These are phyloP conservation scores for Cichorium intybus DNA, from an alignment of 140 eudicot species.

Conservation along the genomic window DNA sequence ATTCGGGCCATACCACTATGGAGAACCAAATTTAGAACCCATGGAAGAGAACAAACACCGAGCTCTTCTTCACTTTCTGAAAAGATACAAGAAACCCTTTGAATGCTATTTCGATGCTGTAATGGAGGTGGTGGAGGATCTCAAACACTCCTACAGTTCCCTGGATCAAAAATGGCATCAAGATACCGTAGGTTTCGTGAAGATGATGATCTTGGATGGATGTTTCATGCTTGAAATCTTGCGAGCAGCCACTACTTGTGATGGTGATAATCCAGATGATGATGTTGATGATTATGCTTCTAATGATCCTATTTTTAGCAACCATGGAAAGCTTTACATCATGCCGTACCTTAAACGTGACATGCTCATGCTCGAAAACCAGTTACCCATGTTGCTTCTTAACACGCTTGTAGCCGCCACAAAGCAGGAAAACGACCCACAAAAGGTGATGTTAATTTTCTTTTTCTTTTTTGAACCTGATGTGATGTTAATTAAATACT, in stretches of 20 bases:
- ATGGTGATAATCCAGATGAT: constrained; percentile 11
- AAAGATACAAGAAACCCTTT: constrained; percentile 37
- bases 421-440: constrained; percentile 15
- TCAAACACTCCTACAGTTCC: constrained; percentile 31
- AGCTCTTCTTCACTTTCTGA: constrained; percentile 47
- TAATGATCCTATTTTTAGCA: constrained; percentile 50
- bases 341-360: constrained; percentile 50
- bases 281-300: constrained; percentile 42
- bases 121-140: constrained; percentile 30
- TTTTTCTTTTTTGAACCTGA: no score
- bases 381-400: constrained; percentile 50
- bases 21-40: constrained; percentile 27
- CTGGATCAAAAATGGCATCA: constrained; percentile 36
- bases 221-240: constrained; percentile 55
- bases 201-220: constrained; percentile 49
- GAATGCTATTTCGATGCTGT: constrained; percentile 27
- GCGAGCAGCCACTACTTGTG: constrained; percentile 25
- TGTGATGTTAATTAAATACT: no score
- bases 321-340: constrained; percentile 44
- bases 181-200: constrained; percentile 26
- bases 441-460: constrained; percentile 26
- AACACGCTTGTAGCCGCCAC: constrained; percentile 34
- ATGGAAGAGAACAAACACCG: constrained; percentile 53
- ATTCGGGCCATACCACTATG: constrained; percentile 58
- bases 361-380: constrained; percentile 65